Evolutionary conservation across 2,329 filamentous ascomycete species (phyloP).

Genomic region (Aureobasidium sp.): DNA sequence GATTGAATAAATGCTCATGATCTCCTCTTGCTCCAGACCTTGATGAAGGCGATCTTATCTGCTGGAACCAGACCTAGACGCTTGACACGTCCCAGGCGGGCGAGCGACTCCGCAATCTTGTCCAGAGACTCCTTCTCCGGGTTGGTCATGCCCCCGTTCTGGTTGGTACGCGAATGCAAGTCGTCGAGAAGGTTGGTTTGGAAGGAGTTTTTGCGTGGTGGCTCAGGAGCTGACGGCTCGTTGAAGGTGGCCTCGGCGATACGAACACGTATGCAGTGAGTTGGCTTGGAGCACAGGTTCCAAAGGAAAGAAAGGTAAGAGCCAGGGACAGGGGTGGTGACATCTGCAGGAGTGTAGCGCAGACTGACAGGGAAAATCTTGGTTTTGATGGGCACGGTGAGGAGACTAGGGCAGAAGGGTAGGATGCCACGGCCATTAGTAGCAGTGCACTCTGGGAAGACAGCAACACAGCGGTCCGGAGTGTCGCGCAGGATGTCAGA

Average conservation of each 20-base stretch:
- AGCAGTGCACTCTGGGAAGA: constrained; percentile 91
- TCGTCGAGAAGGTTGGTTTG: constrained; percentile 40
- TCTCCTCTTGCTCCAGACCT: constrained; percentile 48
- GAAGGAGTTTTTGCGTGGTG: constrained; percentile 26
- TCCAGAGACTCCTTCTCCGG: constrained; percentile 68
- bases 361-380: constrained; percentile 87
- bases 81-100: constrained; percentile 80
- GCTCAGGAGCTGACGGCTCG: constrained; percentile 23
- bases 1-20: neutral
- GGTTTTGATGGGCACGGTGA: constrained; percentile 56
- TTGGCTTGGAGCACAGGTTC: constrained; percentile 75
- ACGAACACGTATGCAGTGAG: constrained; percentile 81
- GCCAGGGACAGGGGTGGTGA: constrained; percentile 81
- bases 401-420: constrained; percentile 68
- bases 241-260: constrained; percentile 66
- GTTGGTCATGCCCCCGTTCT: constrained; percentile 26
- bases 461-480: constrained; percentile 67
- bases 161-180: constrained; percentile 26
- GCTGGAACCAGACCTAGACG: constrained; percentile 73
- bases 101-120: constrained; percentile 72
- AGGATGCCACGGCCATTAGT: constrained; percentile 89
- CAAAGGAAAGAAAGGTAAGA: constrained; percentile 69
- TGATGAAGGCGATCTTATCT: constrained; percentile 77
- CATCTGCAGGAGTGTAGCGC: constrained; percentile 78
- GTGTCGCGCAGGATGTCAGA: constrained; percentile 52